Conservation (phyloP, 2,329 filamentous ascomycete genomes). For the Aspergillus aculeatus region DNA sequence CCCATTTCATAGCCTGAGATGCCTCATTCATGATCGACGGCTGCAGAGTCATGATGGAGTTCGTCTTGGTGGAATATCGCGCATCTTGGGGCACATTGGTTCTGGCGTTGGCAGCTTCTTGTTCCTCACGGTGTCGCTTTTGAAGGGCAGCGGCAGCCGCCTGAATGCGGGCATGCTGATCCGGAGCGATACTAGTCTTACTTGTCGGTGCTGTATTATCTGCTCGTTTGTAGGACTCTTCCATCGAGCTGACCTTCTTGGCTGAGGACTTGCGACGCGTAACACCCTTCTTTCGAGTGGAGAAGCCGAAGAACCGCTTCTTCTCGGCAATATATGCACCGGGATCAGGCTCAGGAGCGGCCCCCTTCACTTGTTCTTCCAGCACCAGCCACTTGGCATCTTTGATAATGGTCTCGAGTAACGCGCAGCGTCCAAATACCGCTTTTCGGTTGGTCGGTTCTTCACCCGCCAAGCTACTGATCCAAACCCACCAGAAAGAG, state of each 20-base stretch:
- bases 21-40: slow-evolving; percentile 81
- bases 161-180: slow-evolving; percentile 91
- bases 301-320: slow-evolving; percentile 86
- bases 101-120: slow-evolving; percentile 53
- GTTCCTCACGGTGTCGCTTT: slow-evolving; percentile 63
- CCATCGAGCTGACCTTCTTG: slow-evolving; percentile 54
- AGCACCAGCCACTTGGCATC: slow-evolving; percentile 88
- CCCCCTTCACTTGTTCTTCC: slow-evolving; percentile 94
- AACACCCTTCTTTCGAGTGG: slow-evolving; percentile 66
- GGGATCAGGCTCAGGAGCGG: slow-evolving; percentile 77
- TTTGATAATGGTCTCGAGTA: slow-evolving; percentile 82
- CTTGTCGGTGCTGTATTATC: slow-evolving; percentile 58
- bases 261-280: slow-evolving; percentile 69
- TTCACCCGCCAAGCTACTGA: slow-evolving; percentile 89
- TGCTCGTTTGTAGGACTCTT: slow-evolving; percentile 53
- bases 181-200: slow-evolving; percentile 81
- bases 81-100: slow-evolving; percentile 52
- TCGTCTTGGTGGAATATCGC: slow-evolving; percentile 68
- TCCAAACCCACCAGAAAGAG: slow-evolving; percentile 99
- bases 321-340: slow-evolving; percentile 93
- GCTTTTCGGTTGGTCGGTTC: slow-evolving; percentile 83
- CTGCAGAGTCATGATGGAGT: slow-evolving; percentile 85
- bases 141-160: slow-evolving; percentile 84
- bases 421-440: slow-evolving; percentile 87
- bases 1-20: slow-evolving; percentile 94